phyloP scores from a whole-genome alignment of 2,329 filamentous ascomycete genomes.

The Diaporthe citrichinensis region DNA sequence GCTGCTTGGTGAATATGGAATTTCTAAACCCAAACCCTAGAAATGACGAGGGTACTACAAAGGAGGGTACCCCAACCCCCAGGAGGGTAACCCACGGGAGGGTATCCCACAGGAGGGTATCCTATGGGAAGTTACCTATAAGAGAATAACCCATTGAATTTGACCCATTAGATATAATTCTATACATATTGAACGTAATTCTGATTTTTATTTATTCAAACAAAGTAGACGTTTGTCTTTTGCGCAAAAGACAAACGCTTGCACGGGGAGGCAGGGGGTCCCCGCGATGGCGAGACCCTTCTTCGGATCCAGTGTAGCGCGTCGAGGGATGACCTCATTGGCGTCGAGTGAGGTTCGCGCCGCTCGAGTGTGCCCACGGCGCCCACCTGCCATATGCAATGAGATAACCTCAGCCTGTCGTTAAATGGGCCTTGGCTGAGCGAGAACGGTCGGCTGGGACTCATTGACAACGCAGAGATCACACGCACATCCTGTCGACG shows the following conservation, averaged over 20 bases:
- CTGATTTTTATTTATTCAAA: too few relatives aligned
- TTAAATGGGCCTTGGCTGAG: slow-evolving; percentile 12
- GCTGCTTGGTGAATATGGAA: neutral
- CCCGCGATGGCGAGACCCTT: neutral
- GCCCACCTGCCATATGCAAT: neutral
- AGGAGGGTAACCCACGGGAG: too few relatives aligned
- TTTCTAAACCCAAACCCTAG: slow-evolving; percentile 26
- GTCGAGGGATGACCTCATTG: slow-evolving; percentile 45
- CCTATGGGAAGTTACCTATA: too few relatives aligned
- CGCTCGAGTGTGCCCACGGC: neutral
- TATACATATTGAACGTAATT: too few relatives aligned
- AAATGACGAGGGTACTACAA: too few relatives aligned
- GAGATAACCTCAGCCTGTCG: slow-evolving; percentile 6
- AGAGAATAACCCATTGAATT: too few relatives aligned
- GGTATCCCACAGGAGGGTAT: too few relatives aligned
- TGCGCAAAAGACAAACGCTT: too few relatives aligned
- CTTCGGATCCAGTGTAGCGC: slow-evolving; percentile 33
- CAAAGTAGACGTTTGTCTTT: too few relatives aligned
- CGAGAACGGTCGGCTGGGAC: neutral
- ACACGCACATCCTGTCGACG: neutral
- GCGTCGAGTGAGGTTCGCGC: slow-evolving; percentile 24
- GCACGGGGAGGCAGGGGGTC: neutral
- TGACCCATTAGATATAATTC: too few relatives aligned
- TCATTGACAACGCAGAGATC: neutral
- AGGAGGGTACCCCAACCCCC: too few relatives aligned